Evolutionary conservation across 768 basidiomycete genomes (phyloP).

Genomic region (Strobilomyces confusus): DNA sequence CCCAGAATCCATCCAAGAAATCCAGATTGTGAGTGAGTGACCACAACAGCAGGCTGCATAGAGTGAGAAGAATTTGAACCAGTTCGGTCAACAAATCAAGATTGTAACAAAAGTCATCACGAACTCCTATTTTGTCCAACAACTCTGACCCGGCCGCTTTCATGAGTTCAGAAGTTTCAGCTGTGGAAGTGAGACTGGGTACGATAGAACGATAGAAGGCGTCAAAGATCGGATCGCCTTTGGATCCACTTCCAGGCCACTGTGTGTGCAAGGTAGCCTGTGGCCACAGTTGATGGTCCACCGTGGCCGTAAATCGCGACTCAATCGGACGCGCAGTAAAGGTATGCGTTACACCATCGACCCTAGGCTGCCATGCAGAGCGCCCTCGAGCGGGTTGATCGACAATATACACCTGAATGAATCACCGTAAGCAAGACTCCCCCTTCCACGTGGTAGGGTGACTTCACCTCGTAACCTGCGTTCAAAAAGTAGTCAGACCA

Average conservation of each 20-base stretch:
- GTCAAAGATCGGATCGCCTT: slow-evolving; percentile 43
- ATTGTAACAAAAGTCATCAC: slow-evolving; percentile 12
- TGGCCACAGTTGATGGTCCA: slow-evolving; percentile 41
- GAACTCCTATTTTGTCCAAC: slow-evolving; percentile 46
- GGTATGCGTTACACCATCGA: slow-evolving; percentile 35
- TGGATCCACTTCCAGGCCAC: slow-evolving; percentile 50
- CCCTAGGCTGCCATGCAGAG: slow-evolving; percentile 39
- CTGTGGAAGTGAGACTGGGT: slow-evolving; percentile 35
- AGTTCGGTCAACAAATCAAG: background rate
- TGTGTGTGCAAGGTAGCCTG: slow-evolving; percentile 45
- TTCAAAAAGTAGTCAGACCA: slow-evolving; percentile 55
- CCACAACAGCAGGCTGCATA: slow-evolving; percentile 40
- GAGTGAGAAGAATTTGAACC: background rate
- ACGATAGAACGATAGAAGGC: slow-evolving; percentile 42
- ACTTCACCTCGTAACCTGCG: slow-evolving; percentile 45
- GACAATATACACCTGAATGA: slow-evolving; percentile 38
- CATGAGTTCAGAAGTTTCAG: slow-evolving; percentile 37
- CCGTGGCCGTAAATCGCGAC: slow-evolving; percentile 42
- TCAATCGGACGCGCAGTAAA: slow-evolving; percentile 33
- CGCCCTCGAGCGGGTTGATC: slow-evolving; percentile 46
- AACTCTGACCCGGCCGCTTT: slow-evolving; percentile 39
- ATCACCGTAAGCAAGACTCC: background rate
- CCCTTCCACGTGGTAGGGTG: background rate
- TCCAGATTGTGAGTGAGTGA: slow-evolving; percentile 52
- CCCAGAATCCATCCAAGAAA: slow-evolving; percentile 47